These are phyloP conservation scores for Hericium coralloides DNA, from an alignment of 768 basidiomycete species.

Conservation along the genomic window DNA sequence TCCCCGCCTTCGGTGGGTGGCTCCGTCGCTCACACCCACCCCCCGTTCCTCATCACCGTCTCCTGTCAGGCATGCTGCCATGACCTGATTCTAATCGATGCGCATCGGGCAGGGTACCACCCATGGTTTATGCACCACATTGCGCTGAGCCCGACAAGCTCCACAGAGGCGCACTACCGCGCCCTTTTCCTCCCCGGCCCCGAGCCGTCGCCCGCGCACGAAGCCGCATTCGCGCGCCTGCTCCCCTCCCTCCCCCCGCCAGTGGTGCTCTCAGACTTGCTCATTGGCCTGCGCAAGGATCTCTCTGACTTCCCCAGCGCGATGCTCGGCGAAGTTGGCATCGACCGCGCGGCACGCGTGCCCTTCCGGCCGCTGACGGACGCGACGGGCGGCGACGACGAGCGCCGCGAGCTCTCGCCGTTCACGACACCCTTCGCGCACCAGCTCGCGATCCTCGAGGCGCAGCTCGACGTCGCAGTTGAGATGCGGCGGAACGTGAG, in stretches of 20 bases:
- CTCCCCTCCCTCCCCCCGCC: slow-evolving; percentile 69
- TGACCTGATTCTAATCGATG: not conserved
- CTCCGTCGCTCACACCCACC: not conserved
- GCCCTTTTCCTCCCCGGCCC: slow-evolving; percentile 46
- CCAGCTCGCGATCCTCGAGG: slow-evolving; percentile 71
- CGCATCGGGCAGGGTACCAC: slow-evolving; percentile 46
- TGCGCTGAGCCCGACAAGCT: slow-evolving; percentile 28
- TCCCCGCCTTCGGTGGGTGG: slow-evolving; percentile 65
- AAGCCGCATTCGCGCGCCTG: slow-evolving; percentile 43
- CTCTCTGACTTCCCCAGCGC: slow-evolving; percentile 55
- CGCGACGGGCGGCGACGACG: slow-evolving; percentile 15
- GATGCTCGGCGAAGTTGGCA: slow-evolving; percentile 90
- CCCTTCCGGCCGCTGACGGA: slow-evolving; percentile 43
- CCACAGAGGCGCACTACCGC: slow-evolving; percentile 69
- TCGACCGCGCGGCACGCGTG: slow-evolving; percentile 76
- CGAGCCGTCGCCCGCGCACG: slow-evolving; percentile 13
- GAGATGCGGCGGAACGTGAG: slow-evolving; percentile 72
- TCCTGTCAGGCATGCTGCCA: not conserved
- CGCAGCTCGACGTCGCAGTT: slow-evolving; percentile 80
- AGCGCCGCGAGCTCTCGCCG: slow-evolving; percentile 52
- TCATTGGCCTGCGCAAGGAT: slow-evolving; percentile 50
- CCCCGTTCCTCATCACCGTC: not conserved
- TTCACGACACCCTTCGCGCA: slow-evolving; percentile 77
- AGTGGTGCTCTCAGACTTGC: slow-evolving; percentile 43
- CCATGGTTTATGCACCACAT: slow-evolving; percentile 91